Base-by-base conservation (phyloP, 106 monocot species). In the Acanthochlamys bracteata region DNA sequence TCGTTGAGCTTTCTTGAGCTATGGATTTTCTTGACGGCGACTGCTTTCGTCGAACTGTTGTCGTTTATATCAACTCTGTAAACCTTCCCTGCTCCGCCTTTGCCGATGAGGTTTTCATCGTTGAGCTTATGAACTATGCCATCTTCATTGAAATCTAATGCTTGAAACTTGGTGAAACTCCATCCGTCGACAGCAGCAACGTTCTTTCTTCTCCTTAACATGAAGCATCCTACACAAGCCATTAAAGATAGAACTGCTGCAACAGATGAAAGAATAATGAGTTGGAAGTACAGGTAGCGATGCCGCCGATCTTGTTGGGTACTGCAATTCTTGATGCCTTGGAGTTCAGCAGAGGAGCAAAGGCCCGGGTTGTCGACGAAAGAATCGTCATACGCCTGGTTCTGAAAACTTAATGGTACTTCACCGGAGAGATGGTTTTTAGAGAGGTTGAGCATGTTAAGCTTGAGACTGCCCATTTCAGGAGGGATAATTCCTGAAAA, bases 321-420 rank as follows among this genome's bases (percentile, higher is more conserved):
- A n/a, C n/a, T n/a, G n/a, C n/a, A n/a, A n/a, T n/a, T n/a, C n/a
- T n/a, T n/a, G n/a, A n/a, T n/a, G n/a, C n/a, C n/a, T n/a, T n/a
- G n/a, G n/a, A n/a, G n/a, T n/a, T n/a, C n/a, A n/a, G n/a, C n/a
- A n/a, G n/a, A n/a, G n/a, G n/a, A n/a, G n/a, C n/a, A n/a, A n/a
- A 93, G 85, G 4, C 64, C 63, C 15, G 76, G 79, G 41, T 93
- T 93, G 22, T 75, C 66, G 11, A 83, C 41, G 66, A 71, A 71
- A 42, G 65, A 59, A n/a, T 53, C 22, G 2, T 49, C 23, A 54
- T 53, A 41, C 27, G 53, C 60, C 1, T 24, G 9, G 62, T n/a
- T 63, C 2, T 20, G 41, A n/a, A 63, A 21, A 2, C 0, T 10
- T 0, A 15, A 0, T 40, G 62, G 62, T 15, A 63, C 42, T 21